A percentile compares a stretch with the other conserved stretches of the same genome.
Conservation (phyloP, 2,329 filamentous ascomycete species). For the Mycogone perniciosa region DNA sequence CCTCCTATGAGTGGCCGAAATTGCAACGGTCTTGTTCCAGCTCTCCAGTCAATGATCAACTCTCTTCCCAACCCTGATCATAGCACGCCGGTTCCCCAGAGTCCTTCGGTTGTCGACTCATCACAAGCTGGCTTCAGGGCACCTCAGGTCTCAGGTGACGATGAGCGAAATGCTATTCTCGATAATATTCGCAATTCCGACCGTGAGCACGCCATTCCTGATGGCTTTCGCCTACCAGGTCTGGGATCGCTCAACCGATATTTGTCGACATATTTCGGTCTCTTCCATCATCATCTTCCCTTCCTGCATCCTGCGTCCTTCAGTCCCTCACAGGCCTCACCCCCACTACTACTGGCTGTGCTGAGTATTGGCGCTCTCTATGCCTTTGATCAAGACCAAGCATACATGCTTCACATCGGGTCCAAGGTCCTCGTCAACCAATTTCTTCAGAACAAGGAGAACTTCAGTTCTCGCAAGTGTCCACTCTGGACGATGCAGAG, state of each 20-base stretch:
- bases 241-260: conserved; percentile 82
- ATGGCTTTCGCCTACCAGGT: conserved; percentile 82
- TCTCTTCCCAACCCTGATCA: conserved; percentile 63
- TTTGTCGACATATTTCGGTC: conserved; percentile 89
- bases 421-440: conserved; percentile 97
- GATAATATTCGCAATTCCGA: conserved; percentile 81
- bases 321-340: conserved; percentile 69
- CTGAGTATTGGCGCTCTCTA: conserved; percentile 94
- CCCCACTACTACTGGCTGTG: conserved; percentile 79
- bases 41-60: conserved; percentile 65
- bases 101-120: conserved; percentile 61
- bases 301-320: conserved; percentile 94
- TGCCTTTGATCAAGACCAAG: conserved; percentile 94
- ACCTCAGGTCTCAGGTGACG: conserved; percentile 76
- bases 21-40: conserved; percentile 54
- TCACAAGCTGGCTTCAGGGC: conserved; percentile 63
- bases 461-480: conserved; percentile 96
- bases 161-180: conserved; percentile 77
- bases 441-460: conserved; percentile 96
- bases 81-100: conserved; percentile 66
- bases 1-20: conserved; percentile 62
- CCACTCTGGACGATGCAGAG: conserved; percentile 98
- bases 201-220: conserved; percentile 72
- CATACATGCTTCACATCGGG: conserved; percentile 94
- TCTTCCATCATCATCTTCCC: conserved; percentile 94